Conservation (phyloP, 257 asterid genomes). For the Henckelia pumila region DNA sequence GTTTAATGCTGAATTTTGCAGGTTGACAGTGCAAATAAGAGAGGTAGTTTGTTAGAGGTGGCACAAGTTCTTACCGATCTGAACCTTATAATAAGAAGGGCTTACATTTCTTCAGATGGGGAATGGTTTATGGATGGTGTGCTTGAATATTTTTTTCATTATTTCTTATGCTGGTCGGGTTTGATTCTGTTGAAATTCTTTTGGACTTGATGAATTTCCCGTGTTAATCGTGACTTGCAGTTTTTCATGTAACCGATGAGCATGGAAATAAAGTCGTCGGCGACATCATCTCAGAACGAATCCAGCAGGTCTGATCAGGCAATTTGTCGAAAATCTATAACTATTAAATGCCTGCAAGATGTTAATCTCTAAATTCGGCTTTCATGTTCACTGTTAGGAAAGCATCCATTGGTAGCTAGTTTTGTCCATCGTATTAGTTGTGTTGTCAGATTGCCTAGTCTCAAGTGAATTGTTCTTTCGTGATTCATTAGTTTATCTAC, state of each 20-base stretch:
- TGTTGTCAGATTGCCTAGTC: conserved; percentile 7
- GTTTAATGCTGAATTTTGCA: conserved; percentile 32
- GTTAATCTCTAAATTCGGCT: neutral
- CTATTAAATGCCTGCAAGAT: neutral
- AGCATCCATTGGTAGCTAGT: conserved; percentile 12
- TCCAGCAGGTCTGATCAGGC: conserved; percentile 58
- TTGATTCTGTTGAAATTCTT: neutral
- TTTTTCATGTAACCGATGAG: conserved; percentile 84
- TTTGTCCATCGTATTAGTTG: neutral
- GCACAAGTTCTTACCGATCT: conserved; percentile 87
- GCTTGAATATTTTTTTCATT: neutral
- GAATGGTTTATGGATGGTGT: conserved; percentile 98
- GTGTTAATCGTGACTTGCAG: conserved; percentile 38
- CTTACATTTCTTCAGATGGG: conserved; percentile 94
- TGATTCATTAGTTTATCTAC: no score
- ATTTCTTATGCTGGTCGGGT: neutral
- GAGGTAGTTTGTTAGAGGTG: conserved; percentile 85
- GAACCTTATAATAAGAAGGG: conserved; percentile 67
- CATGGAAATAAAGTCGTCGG: conserved; percentile 65
- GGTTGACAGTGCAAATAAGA: conserved; percentile 89
- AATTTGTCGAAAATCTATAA: neutral
- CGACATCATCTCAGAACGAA: conserved; percentile 53
- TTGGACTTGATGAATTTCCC: conserved; percentile 8
- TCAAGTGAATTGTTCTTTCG: no score
- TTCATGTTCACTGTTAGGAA: conserved; percentile 1